Percentiles rank a stretch among this genome's conserved stretches.
Evolutionary conservation across 1,284 basidiomycete species (phyloP).

Genomic region (Trametes versicolor): DNA sequence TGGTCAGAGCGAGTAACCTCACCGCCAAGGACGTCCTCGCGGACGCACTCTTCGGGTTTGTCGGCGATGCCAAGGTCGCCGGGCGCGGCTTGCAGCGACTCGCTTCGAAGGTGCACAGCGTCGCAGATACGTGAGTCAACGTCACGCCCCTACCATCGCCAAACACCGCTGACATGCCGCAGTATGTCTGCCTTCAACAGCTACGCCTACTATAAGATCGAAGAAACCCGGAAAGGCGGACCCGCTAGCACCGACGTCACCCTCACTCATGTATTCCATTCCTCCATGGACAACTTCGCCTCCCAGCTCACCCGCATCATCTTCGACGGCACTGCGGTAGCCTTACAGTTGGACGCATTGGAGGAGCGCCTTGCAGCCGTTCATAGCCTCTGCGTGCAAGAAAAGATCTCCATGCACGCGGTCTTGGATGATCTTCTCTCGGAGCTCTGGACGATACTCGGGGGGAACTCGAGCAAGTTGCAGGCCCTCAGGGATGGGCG

Average conservation of each 20-base stretch:
- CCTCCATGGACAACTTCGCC: conserved; percentile 1
- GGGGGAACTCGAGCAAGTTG: neutral
- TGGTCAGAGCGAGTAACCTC: conserved; percentile 6
- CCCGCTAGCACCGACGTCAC: neutral
- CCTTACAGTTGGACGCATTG: neutral
- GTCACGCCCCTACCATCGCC: neutral
- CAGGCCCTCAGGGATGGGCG: neutral
- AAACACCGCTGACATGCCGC: neutral
- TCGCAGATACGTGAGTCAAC: neutral
- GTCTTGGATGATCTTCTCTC: conserved; percentile 3
- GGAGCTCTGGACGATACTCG: neutral
- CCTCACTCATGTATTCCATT: neutral
- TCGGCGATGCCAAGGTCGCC: neutral
- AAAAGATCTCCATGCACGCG: neutral
- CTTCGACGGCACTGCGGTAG: neutral
- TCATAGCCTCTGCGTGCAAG: neutral
- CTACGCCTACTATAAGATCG: neutral
- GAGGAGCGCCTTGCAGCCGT: neutral
- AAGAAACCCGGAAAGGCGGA: neutral
- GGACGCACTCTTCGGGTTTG: neutral
- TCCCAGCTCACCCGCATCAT: neutral
- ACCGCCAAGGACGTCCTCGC: neutral
- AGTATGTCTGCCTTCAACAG: conserved; percentile 1
- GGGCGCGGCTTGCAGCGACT: neutral
- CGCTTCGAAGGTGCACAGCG: neutral